Evolutionary conservation across 805 yeast genomes (phyloP), one percentile per base, ranked within the genome.

Genomic region (Myxozyma vanderwaltii): DNA sequence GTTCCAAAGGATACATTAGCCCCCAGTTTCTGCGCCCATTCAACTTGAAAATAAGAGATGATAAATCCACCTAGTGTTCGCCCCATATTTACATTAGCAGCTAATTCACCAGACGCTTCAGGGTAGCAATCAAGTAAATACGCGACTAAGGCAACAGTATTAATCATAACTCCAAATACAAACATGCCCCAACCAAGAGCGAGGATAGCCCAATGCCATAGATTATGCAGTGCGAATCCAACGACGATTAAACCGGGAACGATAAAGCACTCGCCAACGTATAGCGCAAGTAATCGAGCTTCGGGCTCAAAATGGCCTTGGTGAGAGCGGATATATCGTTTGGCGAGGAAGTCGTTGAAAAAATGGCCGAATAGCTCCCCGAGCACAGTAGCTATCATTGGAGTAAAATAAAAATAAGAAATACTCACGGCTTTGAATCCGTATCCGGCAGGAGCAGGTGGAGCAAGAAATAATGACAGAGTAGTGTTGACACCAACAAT

Each of bases 101-200:
- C 55, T 13, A 51, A 12, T 31, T 51, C 55, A 6, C 55, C 55
- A 15, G 55, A 51, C 17, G 55, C 55, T 31, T 51, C 55, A 29
- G 55, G 55, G 26, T 51, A 51, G 36, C 31, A 51, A 23, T 51
- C 55, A 10, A 51, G 40, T 17, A 51, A 13, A 26, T 51, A 51
- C 10, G 55, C 55, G 12, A 51, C 2, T 12, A 51, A 12, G 4
- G 48, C 55, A n/a, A 51, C 55, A 12, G 55, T 51, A 26, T 27
- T 23, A 29, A 51, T 33, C 55, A 51, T 51, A 4, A 51, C 41
- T 1, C 55, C 55, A 41, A 51, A 40, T n/a, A 51, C 48, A 33
- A 31, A 51, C 48, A 51, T 38, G 21, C 55, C 55, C 55, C 55
- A 51, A 12, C 55, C 55, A 17, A 51, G 40, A 15, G 55, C 55